Percentiles rank a stretch among this genome's conserved stretches.
Conservation (phyloP, 148 eudicot genomes). For the Vaccinium macrocarpon region DNA sequence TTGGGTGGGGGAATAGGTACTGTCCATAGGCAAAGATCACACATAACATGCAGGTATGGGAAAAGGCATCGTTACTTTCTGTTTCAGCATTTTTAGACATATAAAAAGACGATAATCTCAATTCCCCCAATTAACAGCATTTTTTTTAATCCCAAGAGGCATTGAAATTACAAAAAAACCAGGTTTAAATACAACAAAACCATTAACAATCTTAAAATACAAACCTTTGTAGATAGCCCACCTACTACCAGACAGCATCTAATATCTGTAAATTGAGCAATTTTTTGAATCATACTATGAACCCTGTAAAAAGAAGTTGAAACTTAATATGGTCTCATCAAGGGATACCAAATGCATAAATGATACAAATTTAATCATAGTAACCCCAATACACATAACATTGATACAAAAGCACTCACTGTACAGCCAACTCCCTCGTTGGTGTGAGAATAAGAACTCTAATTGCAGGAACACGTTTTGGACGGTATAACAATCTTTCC, state of each 20-base stretch:
- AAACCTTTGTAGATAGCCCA: slow-evolving; percentile 83
- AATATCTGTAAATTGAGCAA: slow-evolving; percentile 85
- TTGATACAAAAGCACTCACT: slow-evolving; percentile 54
- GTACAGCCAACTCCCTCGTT: slow-evolving; percentile 91
- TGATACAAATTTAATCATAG: neutral
- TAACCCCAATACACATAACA: neutral
- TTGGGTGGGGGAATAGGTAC: neutral
- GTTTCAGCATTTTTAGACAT: neutral
- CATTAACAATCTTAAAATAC: slow-evolving; percentile 11
- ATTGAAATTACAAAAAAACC: neutral
- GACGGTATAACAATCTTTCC: slow-evolving; percentile 74
- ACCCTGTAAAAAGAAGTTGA: slow-evolving; percentile 50
- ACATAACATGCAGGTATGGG: neutral
- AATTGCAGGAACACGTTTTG: slow-evolving; percentile 74
- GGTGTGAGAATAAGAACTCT: slow-evolving; percentile 96
- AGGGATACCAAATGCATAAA: neutral
- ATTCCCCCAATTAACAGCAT: neutral
- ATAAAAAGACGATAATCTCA: neutral
- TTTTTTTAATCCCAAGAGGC: neutral
- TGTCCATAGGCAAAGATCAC: neutral
- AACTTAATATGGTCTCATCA: neutral
- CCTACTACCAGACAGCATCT: slow-evolving; percentile 88
- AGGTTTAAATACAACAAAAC: slow-evolving; percentile 1
- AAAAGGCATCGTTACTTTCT: neutral
- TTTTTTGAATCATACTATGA: slow-evolving; percentile 81